These are phyloP conservation scores for Trypanosoma theileri DNA, from an alignment of 208 protist genomes.

Conservation along the genomic window DNA sequence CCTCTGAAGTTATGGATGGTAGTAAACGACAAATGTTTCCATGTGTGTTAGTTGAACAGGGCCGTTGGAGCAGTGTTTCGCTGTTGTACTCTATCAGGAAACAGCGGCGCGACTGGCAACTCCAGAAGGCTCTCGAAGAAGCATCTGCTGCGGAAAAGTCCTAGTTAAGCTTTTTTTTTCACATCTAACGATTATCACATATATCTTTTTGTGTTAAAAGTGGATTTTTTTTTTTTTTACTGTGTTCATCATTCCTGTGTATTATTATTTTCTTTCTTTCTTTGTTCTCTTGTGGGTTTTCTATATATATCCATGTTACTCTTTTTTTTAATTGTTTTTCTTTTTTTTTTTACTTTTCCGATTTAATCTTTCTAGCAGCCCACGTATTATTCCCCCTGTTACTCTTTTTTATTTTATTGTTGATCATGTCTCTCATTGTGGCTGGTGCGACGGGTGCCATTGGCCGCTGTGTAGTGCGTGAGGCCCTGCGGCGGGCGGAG, in stretches of 20 bases:
- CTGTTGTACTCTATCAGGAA: conserved; percentile 18
- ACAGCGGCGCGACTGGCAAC: conserved; percentile 23
- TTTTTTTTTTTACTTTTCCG: too few relatives aligned
- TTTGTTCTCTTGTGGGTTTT: too few relatives aligned
- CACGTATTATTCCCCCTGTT: conserved; percentile 15
- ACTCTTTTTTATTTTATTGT: conserved; percentile 28
- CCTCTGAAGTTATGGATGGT: conserved; percentile 12
- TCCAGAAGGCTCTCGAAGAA: conserved; percentile 13
- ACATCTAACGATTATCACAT: background rate
- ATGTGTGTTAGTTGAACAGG: conserved; percentile 27
- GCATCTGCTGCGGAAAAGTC: background rate
- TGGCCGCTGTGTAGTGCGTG: conserved; percentile 54
- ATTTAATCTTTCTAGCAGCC: background rate
- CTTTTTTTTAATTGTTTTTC: too few relatives aligned
- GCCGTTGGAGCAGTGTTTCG: conserved; percentile 17
- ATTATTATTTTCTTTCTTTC: too few relatives aligned
- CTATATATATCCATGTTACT: too few relatives aligned
- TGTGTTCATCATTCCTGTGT: too few relatives aligned
- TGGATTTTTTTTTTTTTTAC: too few relatives aligned
- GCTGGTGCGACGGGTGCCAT: conserved; percentile 76
- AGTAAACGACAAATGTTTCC: conserved; percentile 27
- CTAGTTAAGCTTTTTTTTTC: background rate
- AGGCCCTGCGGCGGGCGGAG: conserved; percentile 38
- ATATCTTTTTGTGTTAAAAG: conserved; percentile 6
- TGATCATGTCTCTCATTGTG: conserved; percentile 62